Percentiles rank a stretch among this genome's conserved stretches.
phyloP scores from a whole-genome alignment of 116 monocot species.

The Iris pallida region DNA sequence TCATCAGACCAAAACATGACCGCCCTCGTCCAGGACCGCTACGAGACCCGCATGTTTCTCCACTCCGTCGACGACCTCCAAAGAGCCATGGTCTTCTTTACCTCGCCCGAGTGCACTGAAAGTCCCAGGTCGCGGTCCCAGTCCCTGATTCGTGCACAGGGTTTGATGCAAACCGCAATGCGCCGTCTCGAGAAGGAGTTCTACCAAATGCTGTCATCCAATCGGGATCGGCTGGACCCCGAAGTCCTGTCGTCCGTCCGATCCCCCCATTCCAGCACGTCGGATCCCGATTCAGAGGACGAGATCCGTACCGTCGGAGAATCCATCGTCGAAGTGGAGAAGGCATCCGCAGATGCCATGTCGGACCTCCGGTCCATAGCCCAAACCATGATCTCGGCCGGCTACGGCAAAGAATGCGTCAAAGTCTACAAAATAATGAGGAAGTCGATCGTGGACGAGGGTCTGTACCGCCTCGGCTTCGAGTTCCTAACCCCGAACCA shows the following conservation, averaged over 20 bases:
- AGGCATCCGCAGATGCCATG: slow-evolving; percentile 14
- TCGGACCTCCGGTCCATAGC: slow-evolving; percentile 52
- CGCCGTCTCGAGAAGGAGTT: slow-evolving; percentile 32
- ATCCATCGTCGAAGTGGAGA: slow-evolving; percentile 5
- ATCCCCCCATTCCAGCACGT: slow-evolving; percentile 5
- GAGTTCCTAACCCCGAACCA: slow-evolving; percentile 21
- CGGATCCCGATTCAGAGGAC: slow-evolving; percentile 13
- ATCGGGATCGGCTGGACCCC: slow-evolving; percentile 20
- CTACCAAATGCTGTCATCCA: slow-evolving; percentile 24
- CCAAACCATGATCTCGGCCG: slow-evolving; percentile 55
- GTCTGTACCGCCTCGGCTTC: slow-evolving; percentile 49
- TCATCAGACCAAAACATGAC: neutral
- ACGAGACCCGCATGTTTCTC: slow-evolving; percentile 20
- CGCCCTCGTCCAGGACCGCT: slow-evolving; percentile 26
- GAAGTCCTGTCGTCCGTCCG: slow-evolving; percentile 8
- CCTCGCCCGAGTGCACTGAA: slow-evolving; percentile 2
- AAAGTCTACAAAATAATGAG: slow-evolving; percentile 40
- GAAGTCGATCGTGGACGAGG: slow-evolving; percentile 47
- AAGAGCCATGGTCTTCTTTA: slow-evolving; percentile 28
- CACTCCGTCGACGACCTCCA: slow-evolving; percentile 26
- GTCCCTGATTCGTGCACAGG: slow-evolving; percentile 22
- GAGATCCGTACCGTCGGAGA: slow-evolving; percentile 10
- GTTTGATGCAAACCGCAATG: slow-evolving; percentile 29
- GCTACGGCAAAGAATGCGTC: slow-evolving; percentile 69
- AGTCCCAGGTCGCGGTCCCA: neutral